phyloP scores from a whole-genome alignment of 2,329 filamentous ascomycete genomes.

The Endoconidiophora laricicola region DNA sequence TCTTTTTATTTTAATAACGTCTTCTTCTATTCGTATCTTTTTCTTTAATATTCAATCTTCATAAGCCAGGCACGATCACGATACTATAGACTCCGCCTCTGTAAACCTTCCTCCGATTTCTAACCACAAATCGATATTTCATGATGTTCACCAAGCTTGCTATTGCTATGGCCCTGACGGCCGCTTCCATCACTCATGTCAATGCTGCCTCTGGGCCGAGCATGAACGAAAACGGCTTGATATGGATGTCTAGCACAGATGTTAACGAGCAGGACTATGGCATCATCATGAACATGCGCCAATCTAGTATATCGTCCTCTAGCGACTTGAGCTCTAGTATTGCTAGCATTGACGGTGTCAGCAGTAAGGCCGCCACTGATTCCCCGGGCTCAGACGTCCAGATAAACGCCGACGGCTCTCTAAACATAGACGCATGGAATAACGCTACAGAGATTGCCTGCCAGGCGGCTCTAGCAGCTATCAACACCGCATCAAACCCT shows the following conservation, averaged over 20 bases:
- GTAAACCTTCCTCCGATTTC: background rate
- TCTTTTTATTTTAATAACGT: slow-evolving; percentile 2
- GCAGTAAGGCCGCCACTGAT: slow-evolving; percentile 2
- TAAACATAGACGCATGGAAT: slow-evolving; percentile 42
- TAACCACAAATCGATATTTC: background rate
- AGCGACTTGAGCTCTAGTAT: background rate
- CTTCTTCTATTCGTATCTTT: background rate
- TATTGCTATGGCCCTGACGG: slow-evolving; percentile 10
- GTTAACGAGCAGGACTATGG: slow-evolving; percentile 11
- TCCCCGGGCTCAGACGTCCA: slow-evolving; percentile 16
- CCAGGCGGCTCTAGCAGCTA: slow-evolving; percentile 32
- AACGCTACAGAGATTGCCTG: slow-evolving; percentile 41
- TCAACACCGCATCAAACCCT: slow-evolving; percentile 49
- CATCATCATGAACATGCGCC: slow-evolving; percentile 9
- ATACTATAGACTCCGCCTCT: background rate
- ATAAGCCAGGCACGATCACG: background rate
- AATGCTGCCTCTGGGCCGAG: slow-evolving; percentile 4
- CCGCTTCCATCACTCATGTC: slow-evolving; percentile 11
- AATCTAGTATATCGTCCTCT: background rate
- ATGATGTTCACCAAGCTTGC: slow-evolving; percentile 13
- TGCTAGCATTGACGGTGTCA: background rate
- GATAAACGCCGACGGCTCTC: slow-evolving; percentile 26
- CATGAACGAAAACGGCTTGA: slow-evolving; percentile 4
- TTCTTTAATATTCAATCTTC: background rate
- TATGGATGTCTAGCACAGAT: slow-evolving; percentile 10